Conservation (phyloP, 1,284 basidiomycete species). For the Ustilago shanxiensis region DNA sequence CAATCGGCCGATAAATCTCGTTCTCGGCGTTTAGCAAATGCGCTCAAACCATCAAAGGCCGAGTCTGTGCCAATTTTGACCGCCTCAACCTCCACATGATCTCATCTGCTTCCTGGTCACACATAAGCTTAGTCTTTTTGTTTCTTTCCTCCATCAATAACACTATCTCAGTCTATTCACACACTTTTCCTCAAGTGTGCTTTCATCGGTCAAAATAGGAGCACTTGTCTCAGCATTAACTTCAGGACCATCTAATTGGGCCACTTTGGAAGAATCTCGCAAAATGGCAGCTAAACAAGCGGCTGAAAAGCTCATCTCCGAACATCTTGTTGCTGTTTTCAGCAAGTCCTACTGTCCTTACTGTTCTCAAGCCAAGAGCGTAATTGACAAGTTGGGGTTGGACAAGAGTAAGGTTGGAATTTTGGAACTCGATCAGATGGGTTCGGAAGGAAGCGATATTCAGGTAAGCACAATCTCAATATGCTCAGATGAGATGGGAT, state of each 20-base stretch:
- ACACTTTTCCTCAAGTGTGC: conserved; percentile 4
- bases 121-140: no score
- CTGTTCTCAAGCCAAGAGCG: conserved; percentile 68
- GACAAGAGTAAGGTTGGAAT: conserved; percentile 65
- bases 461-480: conserved; percentile 39
- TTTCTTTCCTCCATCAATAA: no score
- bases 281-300: conserved; percentile 69
- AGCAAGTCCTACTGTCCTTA: conserved; percentile 70
- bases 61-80: neutral
- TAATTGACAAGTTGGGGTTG: conserved; percentile 65
- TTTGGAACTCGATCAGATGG: conserved; percentile 70
- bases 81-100: neutral
- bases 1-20: neutral
- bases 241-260: conserved; percentile 9
- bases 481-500: no score
- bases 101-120: neutral
- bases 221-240: conserved; percentile 20
- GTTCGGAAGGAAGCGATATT: conserved; percentile 64
- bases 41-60: neutral
- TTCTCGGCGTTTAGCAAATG: neutral
- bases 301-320: conserved; percentile 68
- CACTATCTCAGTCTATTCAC: no score
- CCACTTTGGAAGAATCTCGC: neutral
- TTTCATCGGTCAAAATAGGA: conserved; percentile 33
- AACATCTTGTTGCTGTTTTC: conserved; percentile 70